Evolutionary conservation across 768 basidiomycete species (phyloP).

Genomic region (Chalciporus chontae): DNA sequence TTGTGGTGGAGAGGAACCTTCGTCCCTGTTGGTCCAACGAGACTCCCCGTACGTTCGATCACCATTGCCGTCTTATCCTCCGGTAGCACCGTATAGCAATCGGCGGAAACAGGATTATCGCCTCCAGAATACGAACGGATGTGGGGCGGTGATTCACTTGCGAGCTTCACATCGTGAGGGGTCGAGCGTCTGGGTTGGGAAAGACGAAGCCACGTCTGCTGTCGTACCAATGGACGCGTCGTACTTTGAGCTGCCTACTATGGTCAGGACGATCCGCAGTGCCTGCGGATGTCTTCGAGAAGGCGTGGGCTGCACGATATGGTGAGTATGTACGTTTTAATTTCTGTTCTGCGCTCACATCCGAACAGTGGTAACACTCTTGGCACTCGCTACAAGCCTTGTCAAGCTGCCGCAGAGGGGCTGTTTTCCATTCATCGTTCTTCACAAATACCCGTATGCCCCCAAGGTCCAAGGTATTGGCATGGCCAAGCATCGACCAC

Average conservation of each 20-base stretch:
- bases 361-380: slow-evolving; percentile 59
- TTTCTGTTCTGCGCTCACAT: slow-evolving; percentile 9
- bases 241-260: slow-evolving; percentile 53
- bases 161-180: slow-evolving; percentile 50
- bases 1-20: slow-evolving; percentile 37
- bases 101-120: slow-evolving; percentile 6
- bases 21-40: slow-evolving; percentile 6
- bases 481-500: slow-evolving; percentile 24
- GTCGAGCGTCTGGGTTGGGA: slow-evolving; percentile 57
- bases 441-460: slow-evolving; percentile 27
- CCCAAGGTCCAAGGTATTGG: slow-evolving; percentile 44
- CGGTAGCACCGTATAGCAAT: slow-evolving; percentile 20
- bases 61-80: slow-evolving; percentile 34
- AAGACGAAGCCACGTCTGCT: slow-evolving; percentile 44
- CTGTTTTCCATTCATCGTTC: slow-evolving; percentile 29
- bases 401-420: slow-evolving; percentile 52
- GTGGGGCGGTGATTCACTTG: slow-evolving; percentile 59
- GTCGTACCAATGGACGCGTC: slow-evolving; percentile 54
- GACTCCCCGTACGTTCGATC: slow-evolving; percentile 31
- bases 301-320: slow-evolving; percentile 63
- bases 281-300: slow-evolving; percentile 66
- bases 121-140: slow-evolving; percentile 45
- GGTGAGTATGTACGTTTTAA: slow-evolving; percentile 33
- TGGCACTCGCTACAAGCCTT: slow-evolving; percentile 60
- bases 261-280: slow-evolving; percentile 49